Percentiles rank a stretch among this genome's conserved stretches.
These are phyloP conservation scores for Thermomucor indicae-seudaticae DNA, from an alignment of 371 early-diverging fungal species.

Conservation along the genomic window DNA sequence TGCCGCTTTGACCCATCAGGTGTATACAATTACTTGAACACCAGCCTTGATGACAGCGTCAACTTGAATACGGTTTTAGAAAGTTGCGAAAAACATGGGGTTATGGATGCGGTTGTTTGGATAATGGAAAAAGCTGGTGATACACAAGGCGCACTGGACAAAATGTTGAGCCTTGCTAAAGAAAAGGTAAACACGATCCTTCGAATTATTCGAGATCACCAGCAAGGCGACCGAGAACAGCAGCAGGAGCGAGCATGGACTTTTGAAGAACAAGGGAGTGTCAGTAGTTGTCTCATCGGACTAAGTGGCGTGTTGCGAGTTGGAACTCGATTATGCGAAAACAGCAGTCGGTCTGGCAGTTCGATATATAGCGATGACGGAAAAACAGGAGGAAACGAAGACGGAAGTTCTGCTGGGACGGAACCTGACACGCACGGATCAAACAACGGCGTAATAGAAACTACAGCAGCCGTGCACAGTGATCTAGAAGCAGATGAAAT, in stretches of 20 bases:
- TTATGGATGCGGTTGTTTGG: conserved; percentile 76
- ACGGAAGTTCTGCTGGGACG: too few species aligned
- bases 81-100: conserved; percentile 54
- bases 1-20: conserved; percentile 65
- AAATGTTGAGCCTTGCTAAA: conserved; percentile 59
- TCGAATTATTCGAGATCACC: conserved; percentile 34
- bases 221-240: conserved; percentile 2
- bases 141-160: conserved; percentile 61
- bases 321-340: conserved; percentile 54
- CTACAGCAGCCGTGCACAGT: not conserved
- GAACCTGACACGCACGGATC: too few species aligned
- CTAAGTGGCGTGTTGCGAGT: conserved; percentile 60
- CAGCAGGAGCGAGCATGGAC: conserved; percentile 32
- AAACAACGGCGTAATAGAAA: too few species aligned
- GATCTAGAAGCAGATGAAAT: conserved; percentile 32
- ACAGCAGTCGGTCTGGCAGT: conserved; percentile 48
- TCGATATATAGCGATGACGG: conserved; percentile 2
- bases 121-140: conserved; percentile 71
- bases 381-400: not conserved
- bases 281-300: conserved; percentile 52
- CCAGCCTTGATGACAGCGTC: conserved; percentile 54
- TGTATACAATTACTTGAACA: conserved; percentile 62
- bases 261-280: conserved; percentile 49
- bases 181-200: conserved; percentile 44
- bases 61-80: conserved; percentile 52